Evolutionary conservation across 306 rosid species (phyloP), one percentile per base, ranked within the genome.

Genomic region (Medicago truncatula): DNA sequence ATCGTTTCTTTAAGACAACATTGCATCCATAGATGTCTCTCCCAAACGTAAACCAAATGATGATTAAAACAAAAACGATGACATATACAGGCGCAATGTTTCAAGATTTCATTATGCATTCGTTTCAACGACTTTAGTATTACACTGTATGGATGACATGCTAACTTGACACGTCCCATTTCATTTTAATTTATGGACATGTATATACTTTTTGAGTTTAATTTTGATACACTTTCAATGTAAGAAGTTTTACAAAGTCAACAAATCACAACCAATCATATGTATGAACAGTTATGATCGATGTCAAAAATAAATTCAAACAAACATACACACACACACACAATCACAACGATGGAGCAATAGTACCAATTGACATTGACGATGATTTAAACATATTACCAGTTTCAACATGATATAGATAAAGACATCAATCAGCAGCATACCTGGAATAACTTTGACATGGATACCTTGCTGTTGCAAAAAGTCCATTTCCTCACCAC

Each of bases 401-500:
- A 57, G 34, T 49, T 83, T 68, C 84, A 34, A 34, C 77, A 56
- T 34, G 31, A 49, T 50, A 20, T 41, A 18, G 62, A 74, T 49
- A 28, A 75, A 54, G 28, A 53, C 5, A 67, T 62, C 58, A 67
- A 50, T 34, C 58, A 47, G 70, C 12, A 21, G n/a, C 62, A 70
- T 86, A 91, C 98, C 98, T 84, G 98, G 98, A 86, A 92, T 85
- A 80, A 95, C 93, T 78, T 87, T 88, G n/a, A 95, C 98, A 16
- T 81, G 93, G 86, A 95, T 90, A 66, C 97, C 97, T 78, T 92
- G 89, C 31, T 87, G 96, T 79, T 82, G 96, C 88, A 95, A 87
- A 84, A 95, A 95, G 81, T 95, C 97, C 97, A 95, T 95, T 86
- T 95, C 98, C 84, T 95, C 97, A 9, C 98, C 98, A 34, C 97